Percentiles rank a stretch among this genome's conserved stretches.
Conservation (phyloP, 2,329 filamentous ascomycete genomes). For the Zasmidium cellare region DNA sequence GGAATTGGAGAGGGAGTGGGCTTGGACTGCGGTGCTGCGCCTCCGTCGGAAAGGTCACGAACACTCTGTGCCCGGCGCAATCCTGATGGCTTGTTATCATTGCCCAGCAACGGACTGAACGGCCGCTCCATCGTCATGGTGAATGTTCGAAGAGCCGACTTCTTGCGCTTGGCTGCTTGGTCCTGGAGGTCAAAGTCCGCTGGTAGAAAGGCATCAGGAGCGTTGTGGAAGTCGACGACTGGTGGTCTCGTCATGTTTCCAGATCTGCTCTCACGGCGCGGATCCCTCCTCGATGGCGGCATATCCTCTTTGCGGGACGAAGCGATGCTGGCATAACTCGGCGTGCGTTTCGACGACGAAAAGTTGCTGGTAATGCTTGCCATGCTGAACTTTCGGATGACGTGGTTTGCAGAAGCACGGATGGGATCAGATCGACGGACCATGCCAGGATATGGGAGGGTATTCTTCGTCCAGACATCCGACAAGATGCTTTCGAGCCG, state of each 20-base stretch:
- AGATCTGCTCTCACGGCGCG: constrained; percentile 2
- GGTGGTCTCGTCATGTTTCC: constrained; percentile 15
- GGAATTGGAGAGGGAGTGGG: constrained; percentile 4
- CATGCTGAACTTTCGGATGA: constrained; percentile 86
- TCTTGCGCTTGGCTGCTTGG: constrained; percentile 25
- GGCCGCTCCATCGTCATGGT: constrained; percentile 37
- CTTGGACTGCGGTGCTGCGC: constrained; percentile 1
- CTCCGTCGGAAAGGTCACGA: constrained; percentile 16
- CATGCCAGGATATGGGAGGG: constrained; percentile 82
- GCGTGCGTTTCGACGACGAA: constrained; percentile 69
- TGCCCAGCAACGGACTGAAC: constrained; percentile 30
- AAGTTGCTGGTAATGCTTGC: constrained; percentile 77
- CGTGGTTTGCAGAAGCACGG: constrained; percentile 74
- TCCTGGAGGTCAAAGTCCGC: constrained; percentile 48
- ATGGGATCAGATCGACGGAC: constrained; percentile 67
- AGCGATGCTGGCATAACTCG: constrained; percentile 52
- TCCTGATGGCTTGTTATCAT: constrained; percentile 20
- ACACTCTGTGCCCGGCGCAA: constrained; percentile 35
- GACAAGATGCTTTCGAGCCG: constrained; percentile 71
- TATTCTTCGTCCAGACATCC: constrained; percentile 82
- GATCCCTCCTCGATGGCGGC: constrained; percentile 6
- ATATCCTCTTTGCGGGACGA: constrained; percentile 31
- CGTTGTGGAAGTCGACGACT: constrained; percentile 49
- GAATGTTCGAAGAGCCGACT: constrained; percentile 30
- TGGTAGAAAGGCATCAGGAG: constrained; percentile 49